phyloP scores from a whole-genome alignment of 768 basidiomycete species.

The Tephrocybe rancida region DNA sequence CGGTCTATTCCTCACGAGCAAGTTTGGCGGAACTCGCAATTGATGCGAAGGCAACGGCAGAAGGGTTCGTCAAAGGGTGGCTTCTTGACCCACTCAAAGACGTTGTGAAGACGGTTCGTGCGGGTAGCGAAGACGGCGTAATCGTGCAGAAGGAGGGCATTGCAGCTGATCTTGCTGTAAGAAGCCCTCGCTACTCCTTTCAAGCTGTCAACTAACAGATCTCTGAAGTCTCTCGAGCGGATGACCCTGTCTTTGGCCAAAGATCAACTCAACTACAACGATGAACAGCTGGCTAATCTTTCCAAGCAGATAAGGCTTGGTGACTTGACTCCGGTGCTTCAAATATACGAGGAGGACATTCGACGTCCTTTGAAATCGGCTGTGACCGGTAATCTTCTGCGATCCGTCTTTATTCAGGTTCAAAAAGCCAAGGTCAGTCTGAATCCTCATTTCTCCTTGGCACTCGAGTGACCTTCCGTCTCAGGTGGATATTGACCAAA shows the following conservation, averaged over 20 bases:
- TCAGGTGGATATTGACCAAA: conserved; percentile 91
- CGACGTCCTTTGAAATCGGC: conserved; percentile 84
- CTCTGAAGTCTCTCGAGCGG: conserved; percentile 78
- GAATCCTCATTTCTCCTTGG: not conserved
- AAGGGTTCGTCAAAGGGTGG: conserved; percentile 81
- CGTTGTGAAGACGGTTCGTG: conserved; percentile 80
- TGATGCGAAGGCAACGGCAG: conserved; percentile 68
- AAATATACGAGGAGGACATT: conserved; percentile 92
- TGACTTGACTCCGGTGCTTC: conserved; percentile 84
- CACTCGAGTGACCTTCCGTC: not conserved
- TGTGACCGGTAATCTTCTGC: conserved; percentile 75
- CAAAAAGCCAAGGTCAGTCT: conserved; percentile 86
- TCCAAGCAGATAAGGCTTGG: conserved; percentile 71
- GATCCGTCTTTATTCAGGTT: conserved; percentile 88
- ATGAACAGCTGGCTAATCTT: conserved; percentile 65
- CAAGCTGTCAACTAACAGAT: not conserved
- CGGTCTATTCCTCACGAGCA: conserved; percentile 59
- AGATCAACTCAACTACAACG: conserved; percentile 72
- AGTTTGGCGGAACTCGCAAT: conserved; percentile 54
- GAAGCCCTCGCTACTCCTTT: conserved; percentile 19
- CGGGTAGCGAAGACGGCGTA: conserved; percentile 73
- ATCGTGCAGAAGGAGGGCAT: conserved; percentile 85
- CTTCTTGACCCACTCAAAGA: conserved; percentile 84
- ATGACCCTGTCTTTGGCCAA: conserved; percentile 87
- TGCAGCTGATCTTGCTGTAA: conserved; percentile 80